These are phyloP conservation scores for Lobosporangium transversale DNA, from an alignment of 192 early-diverging fungal genomes.

Conservation along the genomic window DNA sequence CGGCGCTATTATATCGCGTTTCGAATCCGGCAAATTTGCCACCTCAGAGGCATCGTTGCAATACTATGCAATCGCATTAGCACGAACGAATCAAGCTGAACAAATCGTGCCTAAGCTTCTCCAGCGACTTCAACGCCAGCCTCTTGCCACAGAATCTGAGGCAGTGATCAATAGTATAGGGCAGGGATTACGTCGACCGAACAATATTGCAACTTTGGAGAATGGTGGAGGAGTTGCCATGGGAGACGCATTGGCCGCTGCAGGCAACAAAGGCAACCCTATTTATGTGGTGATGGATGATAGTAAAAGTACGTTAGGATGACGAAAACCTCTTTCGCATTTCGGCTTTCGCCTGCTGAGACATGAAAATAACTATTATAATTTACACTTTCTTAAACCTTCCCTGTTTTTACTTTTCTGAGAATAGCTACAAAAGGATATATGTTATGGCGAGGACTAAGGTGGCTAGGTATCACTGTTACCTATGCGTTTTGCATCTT, in stretches of 20 bases:
- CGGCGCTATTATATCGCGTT: constrained; percentile 59
- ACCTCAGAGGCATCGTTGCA: constrained; percentile 65
- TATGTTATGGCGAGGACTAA: constrained; percentile 66
- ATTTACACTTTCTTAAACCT: no score
- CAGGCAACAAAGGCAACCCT: constrained; percentile 66
- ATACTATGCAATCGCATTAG: constrained; percentile 63
- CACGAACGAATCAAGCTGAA: constrained; percentile 61
- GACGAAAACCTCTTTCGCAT: not conserved
- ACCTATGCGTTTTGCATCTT: constrained; percentile 78
- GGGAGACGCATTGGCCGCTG: constrained; percentile 27
- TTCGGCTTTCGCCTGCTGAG: no score
- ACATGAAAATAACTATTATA: no score
- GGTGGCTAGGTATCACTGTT: constrained; percentile 69
- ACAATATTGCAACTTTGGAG: constrained; percentile 11
- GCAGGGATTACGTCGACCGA: constrained; percentile 26
- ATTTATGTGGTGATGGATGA: constrained; percentile 72
- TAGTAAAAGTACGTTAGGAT: constrained; percentile 40
- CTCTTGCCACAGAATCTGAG: constrained; percentile 28
- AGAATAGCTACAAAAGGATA: constrained; percentile 57
- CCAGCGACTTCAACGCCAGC: constrained; percentile 58
- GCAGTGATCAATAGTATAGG: constrained; percentile 20
- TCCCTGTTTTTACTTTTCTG: not conserved
- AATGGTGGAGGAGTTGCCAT: constrained; percentile 44
- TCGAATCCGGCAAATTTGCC: constrained; percentile 63
- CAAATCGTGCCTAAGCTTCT: constrained; percentile 64